Percentiles rank a stretch among this genome's conserved stretches.
Conservation (phyloP, 2,329 filamentous ascomycete genomes). For the Trichoderma oligosporum region DNA sequence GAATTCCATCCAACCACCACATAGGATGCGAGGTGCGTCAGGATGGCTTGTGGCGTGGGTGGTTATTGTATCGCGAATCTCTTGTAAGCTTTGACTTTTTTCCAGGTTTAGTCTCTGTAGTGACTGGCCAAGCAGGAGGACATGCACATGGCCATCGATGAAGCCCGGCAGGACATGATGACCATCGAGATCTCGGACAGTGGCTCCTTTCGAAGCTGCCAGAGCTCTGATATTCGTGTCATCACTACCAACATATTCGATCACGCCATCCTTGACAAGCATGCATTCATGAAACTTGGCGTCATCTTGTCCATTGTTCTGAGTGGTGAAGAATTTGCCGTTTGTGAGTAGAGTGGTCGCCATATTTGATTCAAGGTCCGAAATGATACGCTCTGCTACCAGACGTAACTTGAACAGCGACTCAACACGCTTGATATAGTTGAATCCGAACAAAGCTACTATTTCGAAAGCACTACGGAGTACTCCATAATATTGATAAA, state of each 20-base stretch:
- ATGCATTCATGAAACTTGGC: conserved; percentile 7
- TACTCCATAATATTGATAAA: too few relatives aligned
- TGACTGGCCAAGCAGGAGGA: conserved; percentile 7
- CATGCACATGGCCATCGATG: conserved; percentile 11
- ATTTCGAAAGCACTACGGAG: too few relatives aligned
- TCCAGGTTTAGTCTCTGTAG: background rate
- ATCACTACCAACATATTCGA: conserved; percentile 6
- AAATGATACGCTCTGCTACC: too few relatives aligned
- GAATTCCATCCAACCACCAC: conserved; percentile 13
- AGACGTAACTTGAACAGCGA: background rate
- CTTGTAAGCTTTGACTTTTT: background rate
- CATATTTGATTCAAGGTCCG: background rate
- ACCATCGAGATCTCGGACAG: background rate
- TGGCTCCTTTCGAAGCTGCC: background rate
- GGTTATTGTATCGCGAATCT: background rate
- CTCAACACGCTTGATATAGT: too few relatives aligned
- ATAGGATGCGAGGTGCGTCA: conserved; percentile 11
- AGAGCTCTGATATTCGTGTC: background rate
- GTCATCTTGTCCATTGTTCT: background rate
- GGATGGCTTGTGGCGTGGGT: background rate
- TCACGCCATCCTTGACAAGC: conserved; percentile 7
- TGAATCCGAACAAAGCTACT: too few relatives aligned
- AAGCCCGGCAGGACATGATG: conserved; percentile 9
- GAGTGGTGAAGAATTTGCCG: conserved; percentile 5
- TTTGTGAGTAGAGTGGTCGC: conserved; percentile 2